Evolutionary conservation across 192 early-diverging fungal genomes (phyloP).

Genomic region (Funneliformis mosseae): DNA sequence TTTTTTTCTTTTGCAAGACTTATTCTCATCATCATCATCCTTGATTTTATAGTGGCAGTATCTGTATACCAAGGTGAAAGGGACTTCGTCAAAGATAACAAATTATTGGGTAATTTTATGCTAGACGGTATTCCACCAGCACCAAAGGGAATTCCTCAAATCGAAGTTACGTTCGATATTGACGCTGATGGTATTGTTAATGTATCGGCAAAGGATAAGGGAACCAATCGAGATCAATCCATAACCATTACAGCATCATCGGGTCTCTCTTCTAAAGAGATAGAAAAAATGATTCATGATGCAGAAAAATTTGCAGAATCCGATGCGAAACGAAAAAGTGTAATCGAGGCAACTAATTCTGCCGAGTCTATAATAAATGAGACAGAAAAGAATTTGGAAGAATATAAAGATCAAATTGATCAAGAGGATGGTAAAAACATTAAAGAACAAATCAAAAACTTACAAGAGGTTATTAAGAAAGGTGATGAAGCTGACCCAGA

Average conservation of each 20-base stretch:
- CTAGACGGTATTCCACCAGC: constrained; percentile 91
- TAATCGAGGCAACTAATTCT: constrained; percentile 93
- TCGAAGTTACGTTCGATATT: constrained; percentile 99
- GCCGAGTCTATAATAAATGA: constrained; percentile 90
- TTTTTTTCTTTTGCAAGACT: background rate
- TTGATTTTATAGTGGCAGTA: constrained; percentile 71
- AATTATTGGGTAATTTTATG: constrained; percentile 97
- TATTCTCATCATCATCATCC: background rate
- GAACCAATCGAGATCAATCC: constrained; percentile 93
- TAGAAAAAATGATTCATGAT: constrained; percentile 94
- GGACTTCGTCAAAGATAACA: constrained; percentile 96
- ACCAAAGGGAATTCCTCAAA: constrained; percentile 94
- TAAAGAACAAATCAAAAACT: constrained; percentile 74
- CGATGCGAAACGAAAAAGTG: constrained; percentile 88
- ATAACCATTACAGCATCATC: constrained; percentile 96
- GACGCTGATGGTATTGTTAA: constrained; percentile 99
- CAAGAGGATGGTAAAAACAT: constrained; percentile 85
- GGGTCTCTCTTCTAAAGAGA: constrained; percentile 89
- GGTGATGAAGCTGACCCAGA: constrained; percentile 64
- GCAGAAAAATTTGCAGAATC: constrained; percentile 91
- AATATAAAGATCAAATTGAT: constrained; percentile 97
- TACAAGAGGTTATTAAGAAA: constrained; percentile 79
- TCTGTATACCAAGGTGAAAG: constrained; percentile 99
- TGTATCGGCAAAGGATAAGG: constrained; percentile 95
- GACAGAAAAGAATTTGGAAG: constrained; percentile 93